Base-by-base conservation (phyloP, 2,329 filamentous ascomycete species). In the Aurifilum marmelostoma region DNA sequence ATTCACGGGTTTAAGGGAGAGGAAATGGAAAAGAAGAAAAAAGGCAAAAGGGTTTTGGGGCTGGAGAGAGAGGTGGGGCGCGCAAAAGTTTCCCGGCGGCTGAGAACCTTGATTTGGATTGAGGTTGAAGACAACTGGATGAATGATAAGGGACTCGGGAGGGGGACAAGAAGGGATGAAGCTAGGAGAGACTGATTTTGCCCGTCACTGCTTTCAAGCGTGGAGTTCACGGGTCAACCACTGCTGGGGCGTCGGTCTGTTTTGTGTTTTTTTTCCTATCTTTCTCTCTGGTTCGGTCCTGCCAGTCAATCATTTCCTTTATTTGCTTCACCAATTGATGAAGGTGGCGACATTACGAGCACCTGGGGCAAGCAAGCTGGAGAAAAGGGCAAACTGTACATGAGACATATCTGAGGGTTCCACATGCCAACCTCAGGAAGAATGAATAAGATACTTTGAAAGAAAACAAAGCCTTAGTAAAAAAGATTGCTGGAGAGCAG, bases 211-310 rank as follows among this genome's bases (percentile, higher is more conserved):
- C 12, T 29, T 62, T 56, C 37, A 58, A 69, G 65, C 68, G 67
- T 67, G 68, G 65, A 69, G 68, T 69, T 69, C 52, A 27, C 32
- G 64, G 68, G 52, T 32, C 52, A 56, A n/a, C 8, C n/a, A 47
- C 6, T 21, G 59, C 37, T 24, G 37, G 59, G n/a, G 58, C n/a
- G 52, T 5, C 12, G 9, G 6, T 2, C 8, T 29, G 29, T 58
- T 3, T 58, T 58, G 6, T 32, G 16, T 58, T 32, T 14, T 58
- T 32, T 5, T 58, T 6, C 2, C 32, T 16, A 29, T 18, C 9
- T 32, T 18, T 21, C 6, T 43, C 14, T n/a, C 11, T 47, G 43
- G 21, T 11, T 47, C 8, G 4, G 4, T 34, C 43, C 21, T 21
- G 18, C 7, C 18, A 6, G 21, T 47, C 11, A n/a, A n/a, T 47